Base-by-base conservation (phyloP, 2,329 filamentous ascomycete species). In the Knoxdaviesia capensis region DNA sequence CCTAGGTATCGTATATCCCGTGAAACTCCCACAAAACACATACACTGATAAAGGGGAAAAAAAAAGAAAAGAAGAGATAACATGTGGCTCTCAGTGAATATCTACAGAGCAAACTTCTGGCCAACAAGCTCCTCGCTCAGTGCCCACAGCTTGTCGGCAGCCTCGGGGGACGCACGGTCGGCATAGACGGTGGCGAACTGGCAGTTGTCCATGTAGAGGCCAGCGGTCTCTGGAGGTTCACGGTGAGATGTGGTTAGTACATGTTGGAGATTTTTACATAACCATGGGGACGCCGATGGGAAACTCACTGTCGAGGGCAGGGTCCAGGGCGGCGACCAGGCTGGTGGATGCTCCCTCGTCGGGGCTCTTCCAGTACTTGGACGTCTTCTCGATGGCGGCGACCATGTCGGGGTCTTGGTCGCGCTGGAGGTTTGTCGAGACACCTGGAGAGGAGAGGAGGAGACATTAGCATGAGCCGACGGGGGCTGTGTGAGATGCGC, bases 301-400 rank as follows among this genome's bases (percentile, higher is more conserved):
- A 28, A 3, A 40, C 36, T 32, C n/a, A 6, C 31, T n/a, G 2
- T 37, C 36, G 33, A 50, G 41, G 7, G 34, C 39, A 5, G 48
- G 47, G 28, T 50, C 49, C 33, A 50, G 46, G 4, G 48, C 49
- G 10, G 46, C 47, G 6, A 49, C 48, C 6, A 49, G 32, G 10
- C 41, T 46, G 3, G 49, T 48, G 8, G 49, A 45, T 3, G 47
- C 44, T 31, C 48, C 48, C 28, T 50, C 43, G 28, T 41, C 40
- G 20, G 9, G 31, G 31, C 1, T 28, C 36, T 31, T 34, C 34
- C 31, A 38, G 35, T 34, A 38, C 20, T 9, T 11, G 3, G 41
- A 34, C 3, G 41, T 44, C 32, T 33, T 37, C 6, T 35, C n/a
- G 8, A 41, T 41, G 6, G 43, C 31, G 5, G 40, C 40, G 6